Conservation (phyloP, 1,284 basidiomycete species). For the Tremellales sp. region DNA sequence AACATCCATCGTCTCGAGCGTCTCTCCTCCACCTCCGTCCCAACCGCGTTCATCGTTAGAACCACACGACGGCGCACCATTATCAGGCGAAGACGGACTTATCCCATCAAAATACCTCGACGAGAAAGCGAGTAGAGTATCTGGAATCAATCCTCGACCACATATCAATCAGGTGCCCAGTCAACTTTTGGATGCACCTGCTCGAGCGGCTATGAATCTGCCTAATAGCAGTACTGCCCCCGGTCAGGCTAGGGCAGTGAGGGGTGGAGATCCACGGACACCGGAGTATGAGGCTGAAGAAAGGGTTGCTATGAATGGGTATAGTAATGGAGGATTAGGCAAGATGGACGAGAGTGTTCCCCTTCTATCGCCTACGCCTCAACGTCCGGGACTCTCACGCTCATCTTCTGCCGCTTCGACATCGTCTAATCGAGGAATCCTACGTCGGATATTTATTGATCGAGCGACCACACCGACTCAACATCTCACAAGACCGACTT, state of each 20-base stretch:
- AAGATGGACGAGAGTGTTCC: slow-evolving; percentile 17
- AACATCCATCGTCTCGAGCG: neutral
- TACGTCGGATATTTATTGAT: slow-evolving; percentile 47
- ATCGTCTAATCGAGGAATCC: slow-evolving; percentile 27
- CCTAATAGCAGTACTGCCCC: slow-evolving; percentile 34
- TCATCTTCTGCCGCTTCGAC: slow-evolving; percentile 30
- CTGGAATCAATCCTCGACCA: slow-evolving; percentile 13
- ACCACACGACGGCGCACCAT: slow-evolving; percentile 12
- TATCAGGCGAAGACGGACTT: slow-evolving; percentile 15
- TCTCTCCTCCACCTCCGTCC: neutral
- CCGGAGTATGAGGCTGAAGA: slow-evolving; percentile 39
- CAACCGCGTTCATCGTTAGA: neutral
- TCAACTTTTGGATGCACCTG: slow-evolving; percentile 41
- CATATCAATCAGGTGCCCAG: slow-evolving; percentile 23
- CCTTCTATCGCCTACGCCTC: slow-evolving; percentile 29
- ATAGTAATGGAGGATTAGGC: slow-evolving; percentile 5
- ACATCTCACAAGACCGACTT: slow-evolving; percentile 45
- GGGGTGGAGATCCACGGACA: slow-evolving; percentile 29
- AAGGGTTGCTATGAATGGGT: neutral
- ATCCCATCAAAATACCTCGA: slow-evolving; percentile 18
- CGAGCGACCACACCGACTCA: slow-evolving; percentile 43
- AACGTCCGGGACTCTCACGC: slow-evolving; percentile 20
- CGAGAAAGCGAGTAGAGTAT: slow-evolving; percentile 9
- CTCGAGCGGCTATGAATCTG: slow-evolving; percentile 40
- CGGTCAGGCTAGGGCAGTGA: slow-evolving; percentile 39